phyloP scores from a whole-genome alignment of 2,329 filamentous ascomycete genomes.

The Colletotrichum sp. region DNA sequence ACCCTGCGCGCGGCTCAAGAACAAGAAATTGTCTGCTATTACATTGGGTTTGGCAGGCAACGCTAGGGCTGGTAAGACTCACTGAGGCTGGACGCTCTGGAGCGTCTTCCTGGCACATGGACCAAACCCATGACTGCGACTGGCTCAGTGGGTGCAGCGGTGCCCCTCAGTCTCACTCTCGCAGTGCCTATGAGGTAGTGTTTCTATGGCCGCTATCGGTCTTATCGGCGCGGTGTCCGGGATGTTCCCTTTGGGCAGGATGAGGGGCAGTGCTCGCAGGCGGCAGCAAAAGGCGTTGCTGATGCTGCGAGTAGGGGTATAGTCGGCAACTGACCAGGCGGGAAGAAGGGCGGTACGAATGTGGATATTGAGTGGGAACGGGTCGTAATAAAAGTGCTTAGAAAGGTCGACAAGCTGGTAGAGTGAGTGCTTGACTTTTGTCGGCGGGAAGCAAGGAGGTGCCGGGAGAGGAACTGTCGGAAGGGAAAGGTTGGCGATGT shows the following conservation, averaged over 20 bases:
- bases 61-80: constrained; percentile 20
- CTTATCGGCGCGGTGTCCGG: constrained; percentile 16
- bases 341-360: background rate
- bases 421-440: background rate
- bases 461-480: background rate
- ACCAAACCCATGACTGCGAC: constrained; percentile 24
- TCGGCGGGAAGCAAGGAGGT: background rate
- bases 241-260: constrained; percentile 10
- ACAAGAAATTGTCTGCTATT: constrained; percentile 1
- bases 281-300: background rate
- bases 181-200: background rate
- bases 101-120: constrained; percentile 24
- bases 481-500: background rate
- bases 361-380: constrained; percentile 12
- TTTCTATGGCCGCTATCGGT: constrained; percentile 15
- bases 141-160: constrained; percentile 20
- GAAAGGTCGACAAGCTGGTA: background rate
- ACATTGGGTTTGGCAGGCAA: constrained; percentile 4
- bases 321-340: constrained; percentile 8
- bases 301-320: constrained; percentile 4
- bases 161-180: constrained; percentile 10
- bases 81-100: constrained; percentile 21
- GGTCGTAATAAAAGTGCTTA: constrained; percentile 7
- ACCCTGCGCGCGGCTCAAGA: background rate
- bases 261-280: constrained; percentile 17